phyloP scores from a whole-genome alignment of 2,329 filamentous ascomycete genomes.

The Alternaria sp. region DNA sequence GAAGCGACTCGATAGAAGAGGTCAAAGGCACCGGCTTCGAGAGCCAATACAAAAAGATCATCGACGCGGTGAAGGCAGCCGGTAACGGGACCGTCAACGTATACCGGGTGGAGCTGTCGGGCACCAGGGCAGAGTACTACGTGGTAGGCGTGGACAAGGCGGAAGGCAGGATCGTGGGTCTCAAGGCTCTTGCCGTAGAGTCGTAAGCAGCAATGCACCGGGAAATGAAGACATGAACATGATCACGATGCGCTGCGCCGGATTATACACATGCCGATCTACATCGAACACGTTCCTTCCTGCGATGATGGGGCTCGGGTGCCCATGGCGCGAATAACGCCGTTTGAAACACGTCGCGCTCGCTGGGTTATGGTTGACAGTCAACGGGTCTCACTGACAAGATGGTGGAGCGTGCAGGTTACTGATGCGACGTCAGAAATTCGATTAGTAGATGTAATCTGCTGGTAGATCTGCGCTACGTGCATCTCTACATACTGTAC shows the following conservation, averaged over 20 bases:
- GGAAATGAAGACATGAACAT: neutral
- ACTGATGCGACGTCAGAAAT: neutral
- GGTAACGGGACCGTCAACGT: constrained; percentile 73
- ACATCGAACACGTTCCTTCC: neutral
- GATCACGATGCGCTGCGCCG: neutral
- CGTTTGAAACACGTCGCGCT: constrained; percentile 8
- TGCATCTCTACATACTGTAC: neutral
- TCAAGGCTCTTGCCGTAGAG: constrained; percentile 80
- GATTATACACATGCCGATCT: neutral
- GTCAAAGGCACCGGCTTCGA: constrained; percentile 74
- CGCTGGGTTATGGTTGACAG: constrained; percentile 5
- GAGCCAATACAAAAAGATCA: constrained; percentile 71
- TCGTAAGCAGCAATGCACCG: constrained; percentile 26
- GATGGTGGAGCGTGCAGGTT: neutral
- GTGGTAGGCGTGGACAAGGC: constrained; percentile 69
- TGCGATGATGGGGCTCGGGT: neutral
- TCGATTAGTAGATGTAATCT: neutral
- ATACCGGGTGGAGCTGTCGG: constrained; percentile 70
- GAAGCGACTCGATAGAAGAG: constrained; percentile 67
- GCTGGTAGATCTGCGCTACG: neutral
- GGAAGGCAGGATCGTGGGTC: constrained; percentile 71
- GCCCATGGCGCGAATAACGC: constrained; percentile 6
- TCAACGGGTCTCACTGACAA: constrained; percentile 3
- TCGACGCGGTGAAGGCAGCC: constrained; percentile 73
- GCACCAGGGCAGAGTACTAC: constrained; percentile 78